A percentile compares a stretch with the other conserved stretches of the same genome.
Evolutionary conservation across 2,329 filamentous ascomycete genomes (phyloP).

Genomic region (Venturia aucupariae): DNA sequence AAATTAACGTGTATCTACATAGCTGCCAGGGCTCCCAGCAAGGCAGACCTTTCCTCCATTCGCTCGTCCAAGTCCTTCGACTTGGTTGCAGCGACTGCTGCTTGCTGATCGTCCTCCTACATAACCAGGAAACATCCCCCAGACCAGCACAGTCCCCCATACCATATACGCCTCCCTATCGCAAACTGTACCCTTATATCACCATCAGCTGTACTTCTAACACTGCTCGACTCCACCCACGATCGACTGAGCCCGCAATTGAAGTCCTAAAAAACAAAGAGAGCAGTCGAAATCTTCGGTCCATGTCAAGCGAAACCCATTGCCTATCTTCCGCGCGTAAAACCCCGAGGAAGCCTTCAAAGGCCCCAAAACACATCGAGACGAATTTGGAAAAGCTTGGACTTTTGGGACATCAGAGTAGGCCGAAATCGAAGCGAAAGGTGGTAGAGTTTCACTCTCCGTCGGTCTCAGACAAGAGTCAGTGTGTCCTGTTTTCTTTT

Average conservation of each 20-base stretch:
- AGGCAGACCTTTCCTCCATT: background rate
- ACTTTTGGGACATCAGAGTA: constrained; percentile 20
- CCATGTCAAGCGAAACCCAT: constrained; percentile 13
- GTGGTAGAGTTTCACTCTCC: constrained; percentile 27
- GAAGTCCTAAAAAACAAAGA: background rate
- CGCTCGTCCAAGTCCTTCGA: constrained; percentile 1
- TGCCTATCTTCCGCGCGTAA: background rate
- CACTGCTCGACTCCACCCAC: background rate
- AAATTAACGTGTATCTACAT: constrained; percentile 5
- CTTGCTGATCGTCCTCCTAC: background rate
- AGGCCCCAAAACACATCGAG: constrained; percentile 20
- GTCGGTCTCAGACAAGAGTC: constrained; percentile 24
- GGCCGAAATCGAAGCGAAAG: constrained; percentile 23
- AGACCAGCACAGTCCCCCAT: background rate
- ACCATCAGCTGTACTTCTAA: background rate
- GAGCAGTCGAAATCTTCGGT: background rate
- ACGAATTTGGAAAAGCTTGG: constrained; percentile 28
- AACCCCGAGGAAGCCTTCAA: background rate
- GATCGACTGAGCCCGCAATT: background rate
- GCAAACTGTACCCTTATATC: background rate
- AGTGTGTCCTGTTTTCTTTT: constrained; percentile 18
- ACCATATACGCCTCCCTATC: background rate
- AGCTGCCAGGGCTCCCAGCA: constrained; percentile 4
- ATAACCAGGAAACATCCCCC: background rate
- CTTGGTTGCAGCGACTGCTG: background rate